Evolutionary conservation across 768 basidiomycete genomes (phyloP), one percentile per base, ranked within the genome.

Genomic region (Sutorius australiensis): DNA sequence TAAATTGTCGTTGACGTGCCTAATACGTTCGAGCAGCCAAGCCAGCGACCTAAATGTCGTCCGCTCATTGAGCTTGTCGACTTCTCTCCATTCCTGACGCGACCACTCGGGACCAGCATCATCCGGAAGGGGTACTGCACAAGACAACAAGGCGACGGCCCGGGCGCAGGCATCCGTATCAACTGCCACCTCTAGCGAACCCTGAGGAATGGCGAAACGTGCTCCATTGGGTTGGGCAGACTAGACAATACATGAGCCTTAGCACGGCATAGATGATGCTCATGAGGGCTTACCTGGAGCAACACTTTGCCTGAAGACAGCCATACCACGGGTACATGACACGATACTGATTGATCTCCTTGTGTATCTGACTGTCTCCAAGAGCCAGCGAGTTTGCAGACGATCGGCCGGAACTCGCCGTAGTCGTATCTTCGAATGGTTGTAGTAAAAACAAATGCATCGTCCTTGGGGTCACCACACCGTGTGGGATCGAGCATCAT

Each of bases 401-500:
- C 71, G 50, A 92, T 77, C 0, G 91, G 87, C 8, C 95, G 79
- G 48, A 81, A 80, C 63, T 91, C 89, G 47, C 87, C 87, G 62
- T 83, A 94, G 61, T 92, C 90, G 40, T 87, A 80, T 46, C 93
- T 79, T 45, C 87, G 77, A 44, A 78, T 91, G 61, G 79, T 85
- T 40, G 80, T 86, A 0, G 93, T 89, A 65, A 98, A 93, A 14
- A 91, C 86, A 65, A 92, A 97, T 5, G 77, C 75, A 62, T 98
- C 95, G 31, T 91, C 81, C 3, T 78, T 77, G 32, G 85, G 77
- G 50, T 84, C 82, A 4, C 90, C 92, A 48, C 77, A 81, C 1
- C 93, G 82, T 32, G 87, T 84, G 13, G 94, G 92, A 64, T 97
- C 92, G 60, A 97, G 81, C 61, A 97, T 79, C 75, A 91, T 75